phyloP scores from a whole-genome alignment of 208 protist genomes.

The Acanthamoeba royreba region DNA sequence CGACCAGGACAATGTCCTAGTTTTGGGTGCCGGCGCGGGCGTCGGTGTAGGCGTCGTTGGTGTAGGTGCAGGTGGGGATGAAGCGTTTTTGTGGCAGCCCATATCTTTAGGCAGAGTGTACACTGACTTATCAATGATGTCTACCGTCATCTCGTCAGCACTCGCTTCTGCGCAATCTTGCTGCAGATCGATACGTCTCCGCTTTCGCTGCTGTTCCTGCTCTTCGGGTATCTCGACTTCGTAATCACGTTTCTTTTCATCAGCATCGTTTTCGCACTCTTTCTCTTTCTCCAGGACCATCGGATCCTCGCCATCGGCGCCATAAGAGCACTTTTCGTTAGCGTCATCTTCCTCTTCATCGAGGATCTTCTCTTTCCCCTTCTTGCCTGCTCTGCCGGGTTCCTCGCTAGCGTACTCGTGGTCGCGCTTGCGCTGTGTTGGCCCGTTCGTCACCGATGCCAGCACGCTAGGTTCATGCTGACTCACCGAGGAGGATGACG shows the following conservation, averaged over 20 bases:
- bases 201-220: background rate
- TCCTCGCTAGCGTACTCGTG: too few relatives aligned
- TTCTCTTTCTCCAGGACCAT: too few relatives aligned
- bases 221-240: background rate
- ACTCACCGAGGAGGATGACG: too few relatives aligned
- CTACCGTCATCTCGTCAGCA: background rate
- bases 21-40: background rate
- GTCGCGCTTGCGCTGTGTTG: background rate
- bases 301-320: too few relatives aligned
- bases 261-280: too few relatives aligned
- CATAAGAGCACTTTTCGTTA: too few relatives aligned
- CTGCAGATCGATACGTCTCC: background rate
- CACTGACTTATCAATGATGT: background rate
- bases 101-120: background rate
- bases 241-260: too few relatives aligned
- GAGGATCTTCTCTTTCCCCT: too few relatives aligned
- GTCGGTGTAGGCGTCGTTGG: background rate
- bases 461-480: too few relatives aligned
- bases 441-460: background rate
- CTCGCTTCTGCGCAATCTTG: background rate
- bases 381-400: too few relatives aligned
- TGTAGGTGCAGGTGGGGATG: background rate
- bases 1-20: background rate
- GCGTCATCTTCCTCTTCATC: too few relatives aligned
- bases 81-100: background rate